Evolutionary conservation across 2,329 filamentous ascomycete genomes (phyloP).

Genomic region (Metarhizium humberi): DNA sequence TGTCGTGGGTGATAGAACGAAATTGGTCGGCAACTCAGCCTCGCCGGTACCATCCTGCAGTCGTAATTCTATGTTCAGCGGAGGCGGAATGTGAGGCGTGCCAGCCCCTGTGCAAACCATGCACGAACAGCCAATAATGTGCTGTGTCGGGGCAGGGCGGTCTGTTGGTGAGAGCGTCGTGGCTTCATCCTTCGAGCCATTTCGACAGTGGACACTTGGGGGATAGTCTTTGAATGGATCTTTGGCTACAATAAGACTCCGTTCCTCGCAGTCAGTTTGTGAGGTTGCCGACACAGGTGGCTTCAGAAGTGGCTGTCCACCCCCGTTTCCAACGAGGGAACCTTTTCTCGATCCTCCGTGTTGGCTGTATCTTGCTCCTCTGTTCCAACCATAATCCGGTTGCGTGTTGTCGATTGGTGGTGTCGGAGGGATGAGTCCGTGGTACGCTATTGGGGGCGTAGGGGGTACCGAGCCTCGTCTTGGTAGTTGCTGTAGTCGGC

Average conservation of each 20-base stretch:
- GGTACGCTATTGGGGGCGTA: constrained; percentile 21
- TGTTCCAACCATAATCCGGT: constrained; percentile 5
- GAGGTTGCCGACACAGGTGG: neutral
- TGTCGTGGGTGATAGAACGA: constrained; percentile 10
- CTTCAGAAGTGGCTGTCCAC: neutral
- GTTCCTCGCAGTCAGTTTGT: neutral
- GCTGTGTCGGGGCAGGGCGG: neutral
- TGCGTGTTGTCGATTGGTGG: constrained; percentile 11
- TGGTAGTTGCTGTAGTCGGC: constrained; percentile 3
- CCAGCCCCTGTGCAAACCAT: neutral
- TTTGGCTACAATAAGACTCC: neutral
- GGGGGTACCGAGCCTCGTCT: constrained; percentile 12
- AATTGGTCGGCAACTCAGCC: constrained; percentile 6
- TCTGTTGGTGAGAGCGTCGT: neutral
- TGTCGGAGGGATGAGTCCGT: constrained; percentile 23
- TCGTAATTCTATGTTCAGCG: neutral
- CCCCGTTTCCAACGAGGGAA: neutral
- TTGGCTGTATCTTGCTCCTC: neutral
- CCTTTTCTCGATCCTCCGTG: neutral
- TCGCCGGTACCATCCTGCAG: constrained; percentile 5
- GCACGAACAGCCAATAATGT: neutral
- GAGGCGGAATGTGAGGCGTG: neutral
- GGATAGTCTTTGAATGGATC: neutral
- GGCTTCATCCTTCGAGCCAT: neutral
- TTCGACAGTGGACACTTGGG: neutral